phyloP scores from a whole-genome alignment of 305 asterid species.

The Plantago coronopus region DNA sequence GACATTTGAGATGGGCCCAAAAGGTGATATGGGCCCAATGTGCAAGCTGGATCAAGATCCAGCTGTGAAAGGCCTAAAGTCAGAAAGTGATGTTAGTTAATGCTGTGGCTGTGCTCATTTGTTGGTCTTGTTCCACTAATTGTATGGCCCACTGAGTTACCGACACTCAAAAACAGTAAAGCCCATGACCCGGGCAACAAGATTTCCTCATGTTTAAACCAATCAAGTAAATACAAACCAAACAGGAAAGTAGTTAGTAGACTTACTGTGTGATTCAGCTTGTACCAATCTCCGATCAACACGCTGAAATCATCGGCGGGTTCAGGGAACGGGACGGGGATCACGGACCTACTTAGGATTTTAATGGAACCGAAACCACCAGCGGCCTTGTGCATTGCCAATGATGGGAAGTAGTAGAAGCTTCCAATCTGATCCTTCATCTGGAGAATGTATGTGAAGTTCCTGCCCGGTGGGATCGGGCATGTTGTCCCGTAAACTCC shows the following conservation, averaged over 20 bases:
- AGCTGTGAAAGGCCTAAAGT: too few species aligned
- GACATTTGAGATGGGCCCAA: too few species aligned
- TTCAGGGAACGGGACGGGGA: slow-evolving; percentile 68
- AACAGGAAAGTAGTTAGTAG: too few species aligned
- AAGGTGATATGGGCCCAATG: too few species aligned
- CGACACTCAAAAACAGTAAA: slow-evolving; percentile 28
- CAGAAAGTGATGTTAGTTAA: too few species aligned
- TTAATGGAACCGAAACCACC: slow-evolving; percentile 78
- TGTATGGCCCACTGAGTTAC: slow-evolving; percentile 16
- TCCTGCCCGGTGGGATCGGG: slow-evolving; percentile 75
- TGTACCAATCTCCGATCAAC: slow-evolving; percentile 77
- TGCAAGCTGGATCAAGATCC: too few species aligned
- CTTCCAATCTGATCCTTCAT: slow-evolving; percentile 93
- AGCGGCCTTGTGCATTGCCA: slow-evolving; percentile 83
- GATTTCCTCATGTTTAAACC: neutral
- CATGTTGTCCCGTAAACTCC: slow-evolving; percentile 86
- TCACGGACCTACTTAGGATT: slow-evolving; percentile 61
- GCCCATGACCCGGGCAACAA: slow-evolving; percentile 19
- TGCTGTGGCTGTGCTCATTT: too few species aligned
- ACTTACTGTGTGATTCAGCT: slow-evolving; percentile 71
- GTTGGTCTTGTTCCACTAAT: too few species aligned
- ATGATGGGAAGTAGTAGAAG: slow-evolving; percentile 75
- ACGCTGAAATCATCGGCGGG: slow-evolving; percentile 62
- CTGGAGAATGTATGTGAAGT: slow-evolving; percentile 77
- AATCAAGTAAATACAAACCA: neutral